phyloP scores from a whole-genome alignment of 164 flowering plant species.

The Pachysandra terminalis region DNA sequence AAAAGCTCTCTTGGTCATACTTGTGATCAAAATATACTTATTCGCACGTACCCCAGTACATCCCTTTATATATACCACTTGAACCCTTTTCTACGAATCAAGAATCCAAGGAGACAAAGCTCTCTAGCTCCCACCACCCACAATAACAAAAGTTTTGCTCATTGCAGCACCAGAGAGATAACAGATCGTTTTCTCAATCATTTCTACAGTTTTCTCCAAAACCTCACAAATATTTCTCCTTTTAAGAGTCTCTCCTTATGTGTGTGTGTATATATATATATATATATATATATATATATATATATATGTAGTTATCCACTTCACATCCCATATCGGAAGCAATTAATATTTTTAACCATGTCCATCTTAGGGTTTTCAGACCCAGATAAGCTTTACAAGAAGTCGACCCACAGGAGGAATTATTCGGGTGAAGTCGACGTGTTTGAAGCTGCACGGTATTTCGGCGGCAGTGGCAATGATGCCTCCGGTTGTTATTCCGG shows the following conservation, averaged over 20 bases:
- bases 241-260: background rate
- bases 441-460: conserved; percentile 82
- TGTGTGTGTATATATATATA: too few relatives aligned
- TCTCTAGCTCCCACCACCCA: background rate
- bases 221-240: background rate
- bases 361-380: conserved; percentile 31
- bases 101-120: conserved; percentile 41
- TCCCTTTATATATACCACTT: too few relatives aligned
- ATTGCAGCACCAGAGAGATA: too few relatives aligned
- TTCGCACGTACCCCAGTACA: too few relatives aligned
- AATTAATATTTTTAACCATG: conserved; percentile 33
- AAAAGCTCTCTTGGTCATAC: too few relatives aligned
- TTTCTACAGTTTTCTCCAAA: conserved; percentile 27
- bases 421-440: conserved; percentile 86
- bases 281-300: too few relatives aligned
- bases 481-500: conserved; percentile 6
- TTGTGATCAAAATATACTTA: too few relatives aligned
- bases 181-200: too few relatives aligned
- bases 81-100: too few relatives aligned
- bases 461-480: conserved; percentile 45
- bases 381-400: conserved; percentile 29
- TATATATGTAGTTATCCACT: too few relatives aligned
- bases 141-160: background rate
- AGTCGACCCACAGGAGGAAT: conserved; percentile 43
- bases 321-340: background rate